Percentiles rank a stretch among this genome's conserved stretches.
These are phyloP conservation scores for Beverwykella pulmonaria DNA, from an alignment of 495 filamentous ascomycete species.

Conservation along the genomic window DNA sequence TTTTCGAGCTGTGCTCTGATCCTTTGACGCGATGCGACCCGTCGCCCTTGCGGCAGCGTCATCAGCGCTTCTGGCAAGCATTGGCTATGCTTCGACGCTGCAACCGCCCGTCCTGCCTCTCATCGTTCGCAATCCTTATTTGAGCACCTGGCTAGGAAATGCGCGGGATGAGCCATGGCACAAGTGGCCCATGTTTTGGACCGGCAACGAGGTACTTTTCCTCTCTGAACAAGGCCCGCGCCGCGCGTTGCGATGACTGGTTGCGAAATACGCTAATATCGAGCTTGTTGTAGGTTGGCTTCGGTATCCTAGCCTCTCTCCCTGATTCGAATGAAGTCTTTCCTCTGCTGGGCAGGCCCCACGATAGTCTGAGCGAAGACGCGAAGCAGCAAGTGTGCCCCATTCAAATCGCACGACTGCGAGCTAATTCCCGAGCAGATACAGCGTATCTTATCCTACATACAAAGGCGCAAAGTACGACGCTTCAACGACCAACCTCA, in stretches of 20 bases:
- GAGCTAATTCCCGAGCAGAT: slow-evolving; percentile 46
- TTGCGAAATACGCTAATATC: not conserved
- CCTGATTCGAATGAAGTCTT: slow-evolving; percentile 73
- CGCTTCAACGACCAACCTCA: slow-evolving; percentile 90
- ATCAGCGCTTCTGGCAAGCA: slow-evolving; percentile 36
- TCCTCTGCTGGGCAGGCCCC: slow-evolving; percentile 82
- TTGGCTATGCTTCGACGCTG: slow-evolving; percentile 43
- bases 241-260: not conserved
- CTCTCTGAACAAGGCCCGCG: slow-evolving; percentile 15
- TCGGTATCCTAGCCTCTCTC: slow-evolving; percentile 76
- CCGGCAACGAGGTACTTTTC: slow-evolving; percentile 65
- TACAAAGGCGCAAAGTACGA: slow-evolving; percentile 85
- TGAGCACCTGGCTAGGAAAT: slow-evolving; percentile 82
- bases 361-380: slow-evolving; percentile 66
- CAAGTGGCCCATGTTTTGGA: slow-evolving; percentile 95
- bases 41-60: slow-evolving; percentile 17
- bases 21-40: slow-evolving; percentile 34
- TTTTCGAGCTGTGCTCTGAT: slow-evolving; percentile 2
- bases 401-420: too few species aligned
- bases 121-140: slow-evolving; percentile 87
- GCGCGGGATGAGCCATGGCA: slow-evolving; percentile 84
- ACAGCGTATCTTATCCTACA: slow-evolving; percentile 67
- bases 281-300: slow-evolving; percentile 61
- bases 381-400: slow-evolving; percentile 51
- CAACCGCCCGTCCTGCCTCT: slow-evolving; percentile 85